These are phyloP conservation scores for Exophiala dermatitidis DNA, from an alignment of 2,329 filamentous ascomycete species.

Conservation along the genomic window DNA sequence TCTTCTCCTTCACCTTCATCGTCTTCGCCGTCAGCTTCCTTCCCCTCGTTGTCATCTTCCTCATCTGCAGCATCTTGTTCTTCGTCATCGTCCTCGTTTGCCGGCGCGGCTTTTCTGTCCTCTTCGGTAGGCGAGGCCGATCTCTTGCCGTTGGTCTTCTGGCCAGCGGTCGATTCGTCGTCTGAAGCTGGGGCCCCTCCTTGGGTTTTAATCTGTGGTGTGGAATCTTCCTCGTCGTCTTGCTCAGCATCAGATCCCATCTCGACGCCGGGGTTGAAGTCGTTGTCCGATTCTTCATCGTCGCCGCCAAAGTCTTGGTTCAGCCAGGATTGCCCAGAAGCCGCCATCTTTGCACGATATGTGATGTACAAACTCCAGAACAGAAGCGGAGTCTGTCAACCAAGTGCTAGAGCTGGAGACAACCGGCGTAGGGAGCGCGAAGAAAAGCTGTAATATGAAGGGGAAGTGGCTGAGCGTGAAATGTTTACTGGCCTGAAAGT, in stretches of 20 bases:
- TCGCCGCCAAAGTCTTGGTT: slow-evolving; percentile 46
- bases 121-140: slow-evolving; percentile 10
- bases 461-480: not conserved
- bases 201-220: slow-evolving; percentile 21
- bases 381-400: too few relatives aligned
- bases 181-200: slow-evolving; percentile 18
- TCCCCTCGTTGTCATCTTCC: slow-evolving; percentile 42
- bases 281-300: slow-evolving; percentile 63
- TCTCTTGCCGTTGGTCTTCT: slow-evolving; percentile 11
- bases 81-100: slow-evolving; percentile 43
- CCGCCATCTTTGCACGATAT: slow-evolving; percentile 10
- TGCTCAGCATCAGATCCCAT: slow-evolving; percentile 67
- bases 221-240: slow-evolving; percentile 30
- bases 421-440: not conserved
- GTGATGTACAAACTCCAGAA: too few relatives aligned
- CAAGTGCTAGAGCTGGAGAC: too few relatives aligned
- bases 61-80: slow-evolving; percentile 43
- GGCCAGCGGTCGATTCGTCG: slow-evolving; percentile 19
- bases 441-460: not conserved
- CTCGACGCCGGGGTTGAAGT: slow-evolving; percentile 78
- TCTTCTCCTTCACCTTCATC: slow-evolving; percentile 36
- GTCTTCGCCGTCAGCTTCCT: slow-evolving; percentile 37
- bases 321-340: slow-evolving; percentile 38
- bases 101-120: slow-evolving; percentile 29
- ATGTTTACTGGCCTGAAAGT: not conserved